Conservation (phyloP, 805 yeast genomes). For the Groenewaldozyma salmanticensis region DNA sequence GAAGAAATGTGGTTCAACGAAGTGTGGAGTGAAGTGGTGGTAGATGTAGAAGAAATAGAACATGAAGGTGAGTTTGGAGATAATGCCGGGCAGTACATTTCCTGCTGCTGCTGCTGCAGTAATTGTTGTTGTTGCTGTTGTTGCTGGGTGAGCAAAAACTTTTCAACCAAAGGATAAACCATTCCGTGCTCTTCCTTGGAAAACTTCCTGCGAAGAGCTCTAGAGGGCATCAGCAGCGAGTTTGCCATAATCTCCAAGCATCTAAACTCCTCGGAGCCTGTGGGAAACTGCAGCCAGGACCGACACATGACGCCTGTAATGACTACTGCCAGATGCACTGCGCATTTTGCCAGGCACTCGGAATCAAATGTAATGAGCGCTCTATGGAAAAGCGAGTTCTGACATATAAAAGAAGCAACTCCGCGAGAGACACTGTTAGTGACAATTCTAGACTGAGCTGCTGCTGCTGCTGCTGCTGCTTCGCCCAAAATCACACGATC, state of each 20-base stretch:
- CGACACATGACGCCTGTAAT: slow-evolving; percentile 9
- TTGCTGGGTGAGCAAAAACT: slow-evolving; percentile 4
- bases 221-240: slow-evolving; percentile 9
- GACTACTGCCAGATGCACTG: slow-evolving; percentile 25
- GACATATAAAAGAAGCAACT: slow-evolving; percentile 29
- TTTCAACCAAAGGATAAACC: slow-evolving; percentile 6
- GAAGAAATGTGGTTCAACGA: too few species aligned
- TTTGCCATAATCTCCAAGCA: slow-evolving; percentile 15
- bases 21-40: too few species aligned
- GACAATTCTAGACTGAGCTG: neutral
- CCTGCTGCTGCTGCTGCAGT: too few species aligned
- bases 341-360: slow-evolving; percentile 27
- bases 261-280: slow-evolving; percentile 3
- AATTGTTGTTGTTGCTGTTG: too few species aligned
- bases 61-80: too few species aligned
- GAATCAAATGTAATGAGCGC: slow-evolving; percentile 23
- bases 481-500: neutral
- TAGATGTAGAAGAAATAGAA: too few species aligned
- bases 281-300: slow-evolving; percentile 1
- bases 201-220: slow-evolving; percentile 15
- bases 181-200: slow-evolving; percentile 6
- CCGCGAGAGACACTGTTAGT: slow-evolving; percentile 7
- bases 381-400: slow-evolving; percentile 26
- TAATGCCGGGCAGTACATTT: too few species aligned
- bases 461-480: neutral